Percentiles rank a stretch among this genome's conserved stretches.
phyloP scores from a whole-genome alignment of 768 basidiomycete genomes.

The Tylopilus plumbeoviolaceoides region DNA sequence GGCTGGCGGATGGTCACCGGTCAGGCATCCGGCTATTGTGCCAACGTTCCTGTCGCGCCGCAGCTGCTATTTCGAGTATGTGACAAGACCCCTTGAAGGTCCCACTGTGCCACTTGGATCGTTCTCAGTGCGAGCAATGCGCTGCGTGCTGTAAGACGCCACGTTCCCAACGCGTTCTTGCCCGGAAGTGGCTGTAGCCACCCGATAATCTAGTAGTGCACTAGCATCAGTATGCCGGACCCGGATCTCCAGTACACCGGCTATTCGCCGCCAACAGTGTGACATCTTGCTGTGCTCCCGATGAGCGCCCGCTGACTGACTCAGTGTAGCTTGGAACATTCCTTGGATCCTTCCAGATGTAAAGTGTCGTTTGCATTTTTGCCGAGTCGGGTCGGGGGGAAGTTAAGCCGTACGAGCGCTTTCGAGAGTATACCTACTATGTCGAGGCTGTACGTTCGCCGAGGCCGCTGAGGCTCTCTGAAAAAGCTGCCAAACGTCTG shows the following conservation, averaged over 20 bases:
- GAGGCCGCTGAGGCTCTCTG: no score
- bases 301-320: neutral
- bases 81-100: neutral
- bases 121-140: neutral
- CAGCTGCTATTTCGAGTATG: neutral
- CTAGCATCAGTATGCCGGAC: neutral
- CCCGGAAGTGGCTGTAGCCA: neutral
- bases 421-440: neutral
- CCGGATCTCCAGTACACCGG: neutral
- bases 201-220: no score
- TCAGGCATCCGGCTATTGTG: neutral
- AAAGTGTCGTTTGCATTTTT: neutral
- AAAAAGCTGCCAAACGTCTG: neutral
- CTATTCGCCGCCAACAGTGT: neutral
- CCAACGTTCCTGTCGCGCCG: constrained; percentile 4
- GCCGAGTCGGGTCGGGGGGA: neutral
- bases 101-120: neutral
- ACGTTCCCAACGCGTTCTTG: constrained; percentile 6
- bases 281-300: neutral
- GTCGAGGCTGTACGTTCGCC: neutral
- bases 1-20: neutral
- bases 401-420: neutral
- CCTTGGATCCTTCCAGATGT: neutral
- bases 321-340: neutral
- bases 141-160: neutral